Conservation (phyloP, 352 stramenopile species). For the Globisporangium spinosum region DNA sequence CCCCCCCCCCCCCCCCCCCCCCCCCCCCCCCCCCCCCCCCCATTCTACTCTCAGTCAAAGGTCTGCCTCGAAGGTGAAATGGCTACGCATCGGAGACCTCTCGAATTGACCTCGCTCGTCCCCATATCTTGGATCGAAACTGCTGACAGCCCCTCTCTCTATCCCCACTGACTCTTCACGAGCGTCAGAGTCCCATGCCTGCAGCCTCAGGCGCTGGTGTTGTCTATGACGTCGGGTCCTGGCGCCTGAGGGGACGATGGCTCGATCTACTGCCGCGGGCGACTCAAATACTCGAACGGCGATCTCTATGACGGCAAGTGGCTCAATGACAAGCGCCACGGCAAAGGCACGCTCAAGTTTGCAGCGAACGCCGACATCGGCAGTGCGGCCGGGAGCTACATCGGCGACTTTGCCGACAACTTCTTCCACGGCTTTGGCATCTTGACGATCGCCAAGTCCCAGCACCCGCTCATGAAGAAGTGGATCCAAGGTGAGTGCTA, state of each 20-base stretch:
- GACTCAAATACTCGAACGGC: slow-evolving; percentile 67
- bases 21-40: no score
- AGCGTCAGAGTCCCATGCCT: slow-evolving; percentile 1
- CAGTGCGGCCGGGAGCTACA: slow-evolving; percentile 27
- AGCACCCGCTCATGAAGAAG: slow-evolving; percentile 63
- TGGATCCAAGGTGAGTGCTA: slow-evolving; percentile 61
- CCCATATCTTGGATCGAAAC: neutral
- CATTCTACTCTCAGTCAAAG: neutral
- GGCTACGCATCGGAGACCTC: neutral
- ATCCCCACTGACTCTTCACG: slow-evolving; percentile 1
- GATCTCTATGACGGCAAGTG: slow-evolving; percentile 86
- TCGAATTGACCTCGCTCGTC: neutral
- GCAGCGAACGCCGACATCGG: slow-evolving; percentile 16
- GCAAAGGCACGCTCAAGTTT: slow-evolving; percentile 53
- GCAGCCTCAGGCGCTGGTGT: slow-evolving; percentile 24
- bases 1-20: no score
- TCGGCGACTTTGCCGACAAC: slow-evolving; percentile 48
- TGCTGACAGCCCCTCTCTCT: neutral
- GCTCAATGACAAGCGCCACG: slow-evolving; percentile 76
- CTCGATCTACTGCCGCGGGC: slow-evolving; percentile 63
- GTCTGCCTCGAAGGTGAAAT: neutral
- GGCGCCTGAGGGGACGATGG: slow-evolving; percentile 70
- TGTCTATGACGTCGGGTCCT: slow-evolving; percentile 63
- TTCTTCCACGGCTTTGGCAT: slow-evolving; percentile 67
- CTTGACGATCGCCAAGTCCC: slow-evolving; percentile 38